Conservation (phyloP, 2,329 filamentous ascomycete species). For the Akanthomyces lecanii region DNA sequence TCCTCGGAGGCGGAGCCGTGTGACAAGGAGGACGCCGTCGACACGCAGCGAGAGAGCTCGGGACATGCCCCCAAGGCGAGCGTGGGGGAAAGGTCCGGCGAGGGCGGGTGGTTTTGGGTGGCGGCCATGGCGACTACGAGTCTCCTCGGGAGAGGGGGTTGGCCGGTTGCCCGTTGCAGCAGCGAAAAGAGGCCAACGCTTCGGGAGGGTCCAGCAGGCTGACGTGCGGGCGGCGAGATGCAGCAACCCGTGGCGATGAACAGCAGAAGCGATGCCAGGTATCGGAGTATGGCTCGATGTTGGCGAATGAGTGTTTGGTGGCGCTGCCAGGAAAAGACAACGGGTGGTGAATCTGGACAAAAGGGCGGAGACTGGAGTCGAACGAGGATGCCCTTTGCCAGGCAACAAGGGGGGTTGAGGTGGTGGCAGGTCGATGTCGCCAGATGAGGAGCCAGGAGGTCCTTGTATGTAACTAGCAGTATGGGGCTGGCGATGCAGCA, state of each 20-base stretch:
- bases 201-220: not conserved
- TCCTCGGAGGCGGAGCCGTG: slow-evolving; percentile 49
- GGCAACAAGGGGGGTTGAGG: not conserved
- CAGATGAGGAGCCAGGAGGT: slow-evolving; percentile 14
- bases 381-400: not conserved
- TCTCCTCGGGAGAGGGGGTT: not conserved
- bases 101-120: slow-evolving; percentile 48
- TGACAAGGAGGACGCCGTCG: slow-evolving; percentile 57
- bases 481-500: not conserved
- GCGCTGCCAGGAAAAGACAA: not conserved
- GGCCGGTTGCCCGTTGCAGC: not conserved
- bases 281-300: not conserved
- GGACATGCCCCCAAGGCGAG: slow-evolving; percentile 57
- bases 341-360: not conserved
- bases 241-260: not conserved
- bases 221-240: not conserved
- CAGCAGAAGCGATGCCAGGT: not conserved
- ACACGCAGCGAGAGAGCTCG: slow-evolving; percentile 60
- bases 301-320: not conserved
- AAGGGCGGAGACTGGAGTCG: not conserved
- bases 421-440: slow-evolving; percentile 7
- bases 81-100: slow-evolving; percentile 59
- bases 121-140: slow-evolving; percentile 30
- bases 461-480: not conserved
- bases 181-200: not conserved